Evolutionary conservation across 495 filamentous ascomycete species (phyloP).

Genomic region (Tuber aestivum): DNA sequence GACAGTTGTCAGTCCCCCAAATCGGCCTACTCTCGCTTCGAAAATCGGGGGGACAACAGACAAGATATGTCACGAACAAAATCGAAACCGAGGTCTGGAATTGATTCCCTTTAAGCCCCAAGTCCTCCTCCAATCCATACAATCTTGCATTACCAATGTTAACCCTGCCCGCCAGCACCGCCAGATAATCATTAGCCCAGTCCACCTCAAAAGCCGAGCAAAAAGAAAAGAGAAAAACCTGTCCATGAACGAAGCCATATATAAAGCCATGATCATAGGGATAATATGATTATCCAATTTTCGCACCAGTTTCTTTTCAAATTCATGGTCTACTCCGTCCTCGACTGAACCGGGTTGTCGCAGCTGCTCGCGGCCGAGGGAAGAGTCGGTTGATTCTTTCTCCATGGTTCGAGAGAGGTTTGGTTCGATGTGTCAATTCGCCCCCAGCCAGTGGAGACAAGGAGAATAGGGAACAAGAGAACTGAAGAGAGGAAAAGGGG

Average conservation of each 20-base stretch:
- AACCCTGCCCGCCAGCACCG: constrained; percentile 45
- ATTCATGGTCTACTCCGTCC: constrained; percentile 21
- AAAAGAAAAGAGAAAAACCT: constrained; percentile 40
- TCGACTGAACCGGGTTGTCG: neutral
- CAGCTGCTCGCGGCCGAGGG: neutral
- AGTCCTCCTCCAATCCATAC: constrained; percentile 62
- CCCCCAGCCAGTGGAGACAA: neutral
- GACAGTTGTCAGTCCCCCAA: neutral
- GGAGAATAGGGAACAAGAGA: neutral
- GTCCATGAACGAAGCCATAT: constrained; percentile 64
- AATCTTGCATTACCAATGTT: constrained; percentile 74
- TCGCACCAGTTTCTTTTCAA: constrained; percentile 29
- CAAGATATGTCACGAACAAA: constrained; percentile 64
- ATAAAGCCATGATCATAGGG: constrained; percentile 57
- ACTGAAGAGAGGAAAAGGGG: neutral
- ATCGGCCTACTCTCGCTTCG: neutral
- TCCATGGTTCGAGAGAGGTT: neutral
- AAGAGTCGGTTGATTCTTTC: neutral
- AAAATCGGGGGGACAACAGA: constrained; percentile 41
- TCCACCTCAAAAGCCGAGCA: neutral
- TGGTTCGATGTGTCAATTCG: neutral
- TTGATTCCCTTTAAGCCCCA: constrained; percentile 57
- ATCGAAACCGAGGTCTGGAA: constrained; percentile 66
- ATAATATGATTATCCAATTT: constrained; percentile 55
- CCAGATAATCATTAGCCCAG: constrained; percentile 9